These are phyloP conservation scores for Eutrema heterophyllum DNA, from an alignment of 345 rosid genomes.

Conservation along the genomic window DNA sequence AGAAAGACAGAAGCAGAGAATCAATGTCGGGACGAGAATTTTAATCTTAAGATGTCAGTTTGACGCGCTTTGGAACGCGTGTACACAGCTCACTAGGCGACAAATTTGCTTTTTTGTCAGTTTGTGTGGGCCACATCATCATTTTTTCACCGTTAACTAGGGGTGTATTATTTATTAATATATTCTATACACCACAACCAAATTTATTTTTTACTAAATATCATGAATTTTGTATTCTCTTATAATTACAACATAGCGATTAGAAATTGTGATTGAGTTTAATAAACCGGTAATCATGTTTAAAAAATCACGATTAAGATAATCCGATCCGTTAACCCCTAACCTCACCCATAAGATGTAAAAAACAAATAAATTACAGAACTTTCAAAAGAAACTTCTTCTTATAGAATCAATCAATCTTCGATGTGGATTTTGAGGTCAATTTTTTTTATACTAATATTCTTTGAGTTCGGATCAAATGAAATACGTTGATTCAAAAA, in stretches of 20 bases:
- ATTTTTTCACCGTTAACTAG: constrained; percentile 5
- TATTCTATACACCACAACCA: no score
- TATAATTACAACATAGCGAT: no score
- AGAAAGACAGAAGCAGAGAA: constrained; percentile 27
- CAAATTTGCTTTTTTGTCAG: constrained; percentile 26
- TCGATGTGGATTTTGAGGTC: constrained; percentile 5
- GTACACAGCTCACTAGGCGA: constrained; percentile 24
- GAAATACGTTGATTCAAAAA: constrained; percentile 17
- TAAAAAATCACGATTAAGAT: no score
- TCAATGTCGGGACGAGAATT: constrained; percentile 30
- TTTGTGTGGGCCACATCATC: constrained; percentile 19
- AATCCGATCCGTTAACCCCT: no score
- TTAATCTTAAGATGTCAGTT: constrained; percentile 17
- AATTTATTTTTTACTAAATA: no score
- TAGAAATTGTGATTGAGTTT: no score
- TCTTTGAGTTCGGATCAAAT: constrained; percentile 22
- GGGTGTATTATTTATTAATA: no score
- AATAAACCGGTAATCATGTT: no score
- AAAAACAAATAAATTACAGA: background rate
- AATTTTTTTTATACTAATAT: background rate
- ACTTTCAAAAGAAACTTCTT: background rate
- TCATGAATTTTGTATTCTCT: no score
- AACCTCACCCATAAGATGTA: background rate
- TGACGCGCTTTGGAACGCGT: constrained; percentile 12
- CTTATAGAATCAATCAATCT: background rate